Evolutionary conservation across 1,284 basidiomycete species (phyloP), one percentile per base, ranked within the genome.

Genomic region (Fistulinella cinereoalba): DNA sequence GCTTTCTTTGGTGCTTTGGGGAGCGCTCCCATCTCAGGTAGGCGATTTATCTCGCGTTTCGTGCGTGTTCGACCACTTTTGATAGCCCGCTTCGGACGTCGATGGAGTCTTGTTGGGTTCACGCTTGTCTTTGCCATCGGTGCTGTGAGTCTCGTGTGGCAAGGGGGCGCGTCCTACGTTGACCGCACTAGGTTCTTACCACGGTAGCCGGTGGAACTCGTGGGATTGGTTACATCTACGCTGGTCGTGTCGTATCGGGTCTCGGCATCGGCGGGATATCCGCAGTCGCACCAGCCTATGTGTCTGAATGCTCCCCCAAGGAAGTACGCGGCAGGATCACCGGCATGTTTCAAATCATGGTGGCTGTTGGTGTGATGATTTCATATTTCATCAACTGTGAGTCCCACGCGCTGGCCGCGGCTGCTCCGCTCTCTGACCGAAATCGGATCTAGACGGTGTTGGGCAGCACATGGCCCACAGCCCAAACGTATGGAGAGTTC

Each of bases 291-390:
- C 88, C 88, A 9, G 80, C 87, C 0, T 91, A 80, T 57, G 86
- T 90, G 3, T 83, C 84, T 2, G 88, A 91, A 64, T 89, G 87
- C 61, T 77, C 81, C 0, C 88, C 88, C 6, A 89, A 88, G 61
- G 75, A 75, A 24, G 85, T 84, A 21, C 74, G 83, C 42, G 84
- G 85, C 12, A 76, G 84, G 24, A 83, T 86, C 41, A 85, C 85
- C 0, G 84, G 86, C 34, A 60, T 88, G 23, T 90, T 92, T 75
- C 89, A 93, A 61, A 81, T 92, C 65, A 83, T 90, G 77, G 86
- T 90, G 31, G 81, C 83, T 15, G 62, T 77, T 39, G 85, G 85
- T 28, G 84, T 87, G 47, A 87, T 88, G 83, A 70, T 88, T 38
- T 85, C 83, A 0, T 89, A 88, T 64, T 88, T 87, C 61, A 74